These are phyloP conservation scores for Diospyros lotus DNA, from an alignment of 148 eudicot genomes.

Conservation along the genomic window DNA sequence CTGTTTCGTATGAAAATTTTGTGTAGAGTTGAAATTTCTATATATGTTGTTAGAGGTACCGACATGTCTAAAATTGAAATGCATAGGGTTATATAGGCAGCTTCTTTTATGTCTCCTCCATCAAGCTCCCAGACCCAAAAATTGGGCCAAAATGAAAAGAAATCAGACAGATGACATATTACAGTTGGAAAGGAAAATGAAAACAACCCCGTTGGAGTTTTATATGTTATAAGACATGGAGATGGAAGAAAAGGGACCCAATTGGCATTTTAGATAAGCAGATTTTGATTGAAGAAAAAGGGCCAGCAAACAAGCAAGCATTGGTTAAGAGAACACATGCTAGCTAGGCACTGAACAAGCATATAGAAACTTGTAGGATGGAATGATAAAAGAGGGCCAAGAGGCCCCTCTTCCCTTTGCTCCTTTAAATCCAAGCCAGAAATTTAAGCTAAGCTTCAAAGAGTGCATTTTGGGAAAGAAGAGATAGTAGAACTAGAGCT, in stretches of 20 bases:
- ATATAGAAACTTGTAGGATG: slow-evolving; percentile 17
- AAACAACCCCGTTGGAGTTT: slow-evolving; percentile 2
- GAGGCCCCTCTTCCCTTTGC: slow-evolving; percentile 29
- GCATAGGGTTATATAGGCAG: too few relatives aligned
- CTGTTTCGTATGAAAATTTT: too few relatives aligned
- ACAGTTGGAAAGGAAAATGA: slow-evolving; percentile 25
- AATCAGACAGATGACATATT: slow-evolving; percentile 8
- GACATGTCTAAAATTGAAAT: too few relatives aligned
- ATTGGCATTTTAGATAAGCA: slow-evolving; percentile 7
- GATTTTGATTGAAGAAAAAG: slow-evolving; percentile 3
- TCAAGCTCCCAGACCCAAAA: not conserved
- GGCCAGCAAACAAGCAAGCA: not conserved
- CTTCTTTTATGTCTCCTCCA: not conserved
- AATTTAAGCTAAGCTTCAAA: slow-evolving; percentile 16
- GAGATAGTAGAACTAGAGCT: slow-evolving; percentile 23
- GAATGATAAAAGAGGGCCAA: slow-evolving; percentile 14
- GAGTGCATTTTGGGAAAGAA: not conserved
- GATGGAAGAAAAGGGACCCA: slow-evolving; percentile 17
- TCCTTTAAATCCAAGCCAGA: slow-evolving; percentile 35
- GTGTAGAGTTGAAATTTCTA: too few relatives aligned
- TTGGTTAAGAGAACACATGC: slow-evolving; percentile 17
- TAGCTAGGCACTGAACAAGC: slow-evolving; percentile 32
- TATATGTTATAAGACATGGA: slow-evolving; percentile 7
- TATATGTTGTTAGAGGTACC: too few relatives aligned
- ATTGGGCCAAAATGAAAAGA: not conserved